Conservation (phyloP, 768 basidiomycete genomes). For the Pulveroboletus sp. region DNA sequence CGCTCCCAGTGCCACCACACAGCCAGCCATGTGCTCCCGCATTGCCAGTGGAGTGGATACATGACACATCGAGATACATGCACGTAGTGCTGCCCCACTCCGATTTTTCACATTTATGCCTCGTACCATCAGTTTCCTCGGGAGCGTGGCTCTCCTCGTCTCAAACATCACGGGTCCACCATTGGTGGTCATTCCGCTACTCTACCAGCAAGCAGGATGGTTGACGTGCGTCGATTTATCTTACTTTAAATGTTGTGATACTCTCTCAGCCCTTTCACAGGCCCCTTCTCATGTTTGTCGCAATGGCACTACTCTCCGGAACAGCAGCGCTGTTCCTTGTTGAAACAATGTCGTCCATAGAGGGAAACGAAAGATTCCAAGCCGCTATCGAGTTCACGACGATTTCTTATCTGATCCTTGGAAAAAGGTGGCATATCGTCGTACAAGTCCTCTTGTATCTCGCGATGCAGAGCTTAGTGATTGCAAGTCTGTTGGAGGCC, state of each 20-base stretch:
- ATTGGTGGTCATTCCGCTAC: slow-evolving; percentile 13
- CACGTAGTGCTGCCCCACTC: background rate
- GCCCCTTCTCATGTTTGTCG: slow-evolving; percentile 15
- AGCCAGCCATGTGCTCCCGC: too few species aligned
- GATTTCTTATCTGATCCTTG: slow-evolving; percentile 23
- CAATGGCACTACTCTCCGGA: slow-evolving; percentile 19
- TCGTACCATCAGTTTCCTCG: slow-evolving; percentile 15
- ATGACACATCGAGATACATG: background rate
- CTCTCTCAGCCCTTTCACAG: slow-evolving; percentile 1
- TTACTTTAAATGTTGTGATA: background rate
- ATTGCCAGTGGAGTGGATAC: too few species aligned
- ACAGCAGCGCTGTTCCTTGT: slow-evolving; percentile 19
- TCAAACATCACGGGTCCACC: slow-evolving; percentile 21
- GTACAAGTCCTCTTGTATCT: slow-evolving; percentile 20
- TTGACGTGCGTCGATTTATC: slow-evolving; percentile 13
- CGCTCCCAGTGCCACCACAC: too few species aligned
- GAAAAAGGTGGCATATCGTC: slow-evolving; percentile 23
- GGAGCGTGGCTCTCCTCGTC: slow-evolving; percentile 22
- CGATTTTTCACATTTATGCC: slow-evolving; percentile 8
- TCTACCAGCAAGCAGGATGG: slow-evolving; percentile 24
- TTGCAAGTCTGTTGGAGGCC: slow-evolving; percentile 24
- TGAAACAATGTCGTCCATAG: slow-evolving; percentile 24
- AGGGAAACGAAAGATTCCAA: slow-evolving; percentile 22
- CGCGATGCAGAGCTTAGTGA: slow-evolving; percentile 20
- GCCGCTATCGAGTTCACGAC: slow-evolving; percentile 26